Percentiles rank a stretch among this genome's conserved stretches.
phyloP scores from a whole-genome alignment of 164 flowering plant genomes.

The Euptelea pleiosperma region DNA sequence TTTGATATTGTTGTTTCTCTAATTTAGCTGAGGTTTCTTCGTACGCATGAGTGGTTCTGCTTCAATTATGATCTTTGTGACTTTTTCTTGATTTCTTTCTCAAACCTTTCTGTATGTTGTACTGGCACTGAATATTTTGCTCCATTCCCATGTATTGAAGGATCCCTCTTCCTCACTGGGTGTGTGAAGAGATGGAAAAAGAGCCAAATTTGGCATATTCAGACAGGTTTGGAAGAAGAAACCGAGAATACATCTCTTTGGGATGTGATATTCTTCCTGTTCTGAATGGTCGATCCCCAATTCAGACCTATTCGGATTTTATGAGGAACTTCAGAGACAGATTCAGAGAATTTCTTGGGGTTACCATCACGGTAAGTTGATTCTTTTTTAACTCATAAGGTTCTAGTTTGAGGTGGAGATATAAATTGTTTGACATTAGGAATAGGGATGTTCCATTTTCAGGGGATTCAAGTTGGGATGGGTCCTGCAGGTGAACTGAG shows the following conservation, averaged over 20 bases:
- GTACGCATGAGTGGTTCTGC: not conserved
- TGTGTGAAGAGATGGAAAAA: constrained; percentile 47
- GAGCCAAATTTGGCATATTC: constrained; percentile 56
- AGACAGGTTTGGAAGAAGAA: constrained; percentile 64
- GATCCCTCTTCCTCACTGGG: constrained; percentile 77
- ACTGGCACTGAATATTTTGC: not conserved
- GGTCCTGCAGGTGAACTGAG: constrained; percentile 81
- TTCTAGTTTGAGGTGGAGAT: not conserved
- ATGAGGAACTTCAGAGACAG: constrained; percentile 62
- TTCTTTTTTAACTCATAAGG: not conserved
- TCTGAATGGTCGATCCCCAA: constrained; percentile 57
- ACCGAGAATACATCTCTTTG: constrained; percentile 57
- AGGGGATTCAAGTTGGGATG: constrained; percentile 77
- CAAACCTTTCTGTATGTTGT: constrained; percentile 1
- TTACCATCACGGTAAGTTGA: constrained; percentile 43
- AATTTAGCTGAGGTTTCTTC: no score
- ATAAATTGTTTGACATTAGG: not conserved
- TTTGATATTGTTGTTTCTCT: not conserved
- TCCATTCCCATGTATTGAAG: constrained; percentile 24
- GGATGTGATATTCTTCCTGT: constrained; percentile 70
- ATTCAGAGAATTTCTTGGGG: constrained; percentile 51
- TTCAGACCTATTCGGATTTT: constrained; percentile 68
- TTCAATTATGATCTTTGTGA: not conserved
- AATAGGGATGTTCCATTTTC: constrained; percentile 12
- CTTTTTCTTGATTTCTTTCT: not conserved